phyloP scores from a whole-genome alignment of 2,329 filamentous ascomycete genomes.

The Hymenotorrendiella dingleyae region DNA sequence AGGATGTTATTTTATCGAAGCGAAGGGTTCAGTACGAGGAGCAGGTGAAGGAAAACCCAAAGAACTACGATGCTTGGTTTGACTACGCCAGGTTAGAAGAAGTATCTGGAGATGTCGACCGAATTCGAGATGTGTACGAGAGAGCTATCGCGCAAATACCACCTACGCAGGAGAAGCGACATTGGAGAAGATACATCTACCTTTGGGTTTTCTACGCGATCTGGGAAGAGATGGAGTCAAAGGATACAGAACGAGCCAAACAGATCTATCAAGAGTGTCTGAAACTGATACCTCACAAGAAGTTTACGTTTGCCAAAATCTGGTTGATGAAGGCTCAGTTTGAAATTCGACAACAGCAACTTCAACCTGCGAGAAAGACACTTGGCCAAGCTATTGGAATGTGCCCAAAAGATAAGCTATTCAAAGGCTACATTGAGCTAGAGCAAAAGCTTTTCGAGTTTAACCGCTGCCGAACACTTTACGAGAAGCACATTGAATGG shows the following conservation, averaged over 20 bases:
- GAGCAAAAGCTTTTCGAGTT: conserved; percentile 96
- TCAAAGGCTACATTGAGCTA: conserved; percentile 87
- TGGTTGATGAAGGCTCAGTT: conserved; percentile 95
- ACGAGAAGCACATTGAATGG: conserved; percentile 90
- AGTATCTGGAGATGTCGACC: conserved; percentile 71
- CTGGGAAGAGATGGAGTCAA: conserved; percentile 85
- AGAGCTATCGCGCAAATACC: conserved; percentile 92
- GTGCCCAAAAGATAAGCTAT: conserved; percentile 78
- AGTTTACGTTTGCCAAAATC: conserved; percentile 94
- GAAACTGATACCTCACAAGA: conserved; percentile 85
- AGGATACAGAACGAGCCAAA: conserved; percentile 70
- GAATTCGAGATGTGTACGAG: conserved; percentile 89
- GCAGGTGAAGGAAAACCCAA: conserved; percentile 85
- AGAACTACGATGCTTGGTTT: conserved; percentile 97
- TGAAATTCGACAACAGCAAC: conserved; percentile 79
- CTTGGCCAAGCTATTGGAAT: conserved; percentile 86
- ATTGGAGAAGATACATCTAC: conserved; percentile 97
- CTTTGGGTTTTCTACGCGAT: conserved; percentile 96
- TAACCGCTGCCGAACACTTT: conserved; percentile 79
- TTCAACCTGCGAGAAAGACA: conserved; percentile 77
- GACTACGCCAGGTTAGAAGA: conserved; percentile 92
- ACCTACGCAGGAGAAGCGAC: conserved; percentile 90
- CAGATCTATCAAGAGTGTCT: conserved; percentile 90
- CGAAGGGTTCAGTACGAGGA: conserved; percentile 90
- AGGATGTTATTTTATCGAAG: conserved; percentile 94